Evolutionary conservation across 108 stramenopile species (phyloP).

Genomic region (Conticribra guillardii): DNA sequence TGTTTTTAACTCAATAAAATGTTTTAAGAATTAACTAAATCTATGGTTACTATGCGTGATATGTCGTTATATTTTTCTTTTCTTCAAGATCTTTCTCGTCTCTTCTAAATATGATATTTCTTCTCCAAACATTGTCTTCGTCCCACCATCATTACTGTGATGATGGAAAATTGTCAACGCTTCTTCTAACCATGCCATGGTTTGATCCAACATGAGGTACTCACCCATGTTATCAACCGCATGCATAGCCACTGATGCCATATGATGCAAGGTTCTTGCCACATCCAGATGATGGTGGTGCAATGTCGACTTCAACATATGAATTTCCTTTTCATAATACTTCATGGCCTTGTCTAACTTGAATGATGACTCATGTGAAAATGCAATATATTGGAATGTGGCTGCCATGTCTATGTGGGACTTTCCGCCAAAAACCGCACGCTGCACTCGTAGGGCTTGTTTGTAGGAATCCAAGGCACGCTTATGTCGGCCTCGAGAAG

Average conservation of each 20-base stretch:
- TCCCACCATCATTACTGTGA: constrained; percentile 3
- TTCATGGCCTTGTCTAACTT: constrained; percentile 21
- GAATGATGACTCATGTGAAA: constrained; percentile 12
- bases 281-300: constrained; percentile 14
- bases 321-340: constrained; percentile 13
- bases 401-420: constrained; percentile 3
- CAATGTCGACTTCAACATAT: constrained; percentile 2
- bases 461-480: constrained; percentile 4
- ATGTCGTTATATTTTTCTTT: too few species aligned
- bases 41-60: too few species aligned
- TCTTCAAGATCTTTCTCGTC: too few species aligned
- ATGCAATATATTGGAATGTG: constrained; percentile 15
- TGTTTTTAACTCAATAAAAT: too few species aligned
- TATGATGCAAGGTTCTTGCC: constrained; percentile 19
- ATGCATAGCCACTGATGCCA: constrained; percentile 19
- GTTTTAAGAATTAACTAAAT: too few species aligned
- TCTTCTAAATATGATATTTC: constrained; percentile 1
- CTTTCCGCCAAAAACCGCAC: background rate
- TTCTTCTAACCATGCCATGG: constrained; percentile 73
- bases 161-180: constrained; percentile 9
- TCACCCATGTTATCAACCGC: constrained; percentile 13
- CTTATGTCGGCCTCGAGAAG: constrained; percentile 13
- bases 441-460: constrained; percentile 4
- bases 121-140: too few species aligned
- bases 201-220: constrained; percentile 38